Evolutionary conservation across 2,329 filamentous ascomycete species (phyloP).

Genomic region (Ophiostoma piceae): DNA sequence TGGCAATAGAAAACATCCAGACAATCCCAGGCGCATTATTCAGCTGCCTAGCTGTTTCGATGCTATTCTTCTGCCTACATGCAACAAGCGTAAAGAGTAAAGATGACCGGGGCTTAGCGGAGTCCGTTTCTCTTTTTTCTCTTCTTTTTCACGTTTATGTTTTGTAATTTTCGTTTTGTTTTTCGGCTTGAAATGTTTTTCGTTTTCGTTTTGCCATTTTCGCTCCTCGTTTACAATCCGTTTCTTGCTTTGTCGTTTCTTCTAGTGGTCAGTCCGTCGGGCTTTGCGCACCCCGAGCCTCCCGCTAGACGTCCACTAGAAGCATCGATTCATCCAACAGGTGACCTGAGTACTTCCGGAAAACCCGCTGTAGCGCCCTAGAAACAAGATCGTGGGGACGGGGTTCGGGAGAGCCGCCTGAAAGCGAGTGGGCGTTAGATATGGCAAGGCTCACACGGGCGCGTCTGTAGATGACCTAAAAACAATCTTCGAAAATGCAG

Average conservation of each 20-base stretch:
- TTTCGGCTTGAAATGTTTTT: not conserved
- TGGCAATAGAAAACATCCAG: not conserved
- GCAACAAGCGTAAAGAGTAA: not conserved
- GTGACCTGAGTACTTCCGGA: not conserved
- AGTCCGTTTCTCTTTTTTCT: not conserved
- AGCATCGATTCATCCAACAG: not conserved
- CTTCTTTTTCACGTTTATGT: no score
- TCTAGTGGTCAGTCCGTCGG: not conserved
- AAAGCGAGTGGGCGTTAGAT: not conserved
- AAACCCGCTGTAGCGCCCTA: not conserved
- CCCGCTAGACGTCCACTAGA: not conserved
- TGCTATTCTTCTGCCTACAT: not conserved
- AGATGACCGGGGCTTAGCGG: not conserved
- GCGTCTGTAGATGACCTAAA: not conserved
- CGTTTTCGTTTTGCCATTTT: not conserved
- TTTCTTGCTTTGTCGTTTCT: no score
- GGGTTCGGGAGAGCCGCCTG: slow-evolving; percentile 1
- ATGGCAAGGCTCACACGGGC: not conserved
- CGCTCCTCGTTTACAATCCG: not conserved
- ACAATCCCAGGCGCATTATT: not conserved
- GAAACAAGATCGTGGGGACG: not conserved
- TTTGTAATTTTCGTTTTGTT: no score
- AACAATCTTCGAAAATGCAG: not conserved
- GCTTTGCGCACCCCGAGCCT: not conserved
- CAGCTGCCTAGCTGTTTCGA: not conserved